Evolutionary conservation across 371 early-diverging fungal species (phyloP), one percentile per base, ranked within the genome.

Genomic region (Actinomortierella wolfii): DNA sequence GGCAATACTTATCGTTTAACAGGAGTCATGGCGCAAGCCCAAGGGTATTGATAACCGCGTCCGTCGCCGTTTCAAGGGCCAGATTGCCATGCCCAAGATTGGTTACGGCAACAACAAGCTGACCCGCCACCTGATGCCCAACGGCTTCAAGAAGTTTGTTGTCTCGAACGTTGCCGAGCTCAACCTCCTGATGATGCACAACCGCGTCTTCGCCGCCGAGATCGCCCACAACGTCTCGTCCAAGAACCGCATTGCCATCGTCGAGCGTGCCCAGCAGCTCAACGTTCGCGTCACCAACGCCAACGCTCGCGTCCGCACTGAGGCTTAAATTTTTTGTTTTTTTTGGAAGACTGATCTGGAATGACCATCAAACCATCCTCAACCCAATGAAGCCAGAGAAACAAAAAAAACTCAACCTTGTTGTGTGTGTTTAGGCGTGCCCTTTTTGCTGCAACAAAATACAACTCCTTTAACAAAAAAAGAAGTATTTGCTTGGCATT

Each of bases 1-100:
- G 7, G 34, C 34, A 34, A 34, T 56, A 40, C 15, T 14, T 43
- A 23, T 21, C 20, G 34, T 58, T 50, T 56, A 76, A 54, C 84
- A 94, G 92, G 88, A 88, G 76, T 93, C 97, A 73, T 99, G 99
- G 99, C 93, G 99, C 86, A 97, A 96, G 86, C 99, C 99, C 83
- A 95, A 93, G 88, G 99, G 99, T 97, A 99, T 99, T 84, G 99
- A 99, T 83, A 96, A 94, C 90, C 88, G 95, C 77, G 97, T 99
- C 77, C 95, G 99, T 77, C 91, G 98, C 80, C 92, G 97, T 68
- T 95, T 99, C 92, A 94, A 93, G 88, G 99, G 99, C 73, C 88
- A 91, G 68, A 92, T 96, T 68, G 89, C 94, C 78, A 99, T 99
- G 98, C 99, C 99, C 86, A 96, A 95, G 89, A 99, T 98, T 69